Evolutionary conservation across 306 rosid genomes (phyloP).

Genomic region (Cyclanthera cordifolia): DNA sequence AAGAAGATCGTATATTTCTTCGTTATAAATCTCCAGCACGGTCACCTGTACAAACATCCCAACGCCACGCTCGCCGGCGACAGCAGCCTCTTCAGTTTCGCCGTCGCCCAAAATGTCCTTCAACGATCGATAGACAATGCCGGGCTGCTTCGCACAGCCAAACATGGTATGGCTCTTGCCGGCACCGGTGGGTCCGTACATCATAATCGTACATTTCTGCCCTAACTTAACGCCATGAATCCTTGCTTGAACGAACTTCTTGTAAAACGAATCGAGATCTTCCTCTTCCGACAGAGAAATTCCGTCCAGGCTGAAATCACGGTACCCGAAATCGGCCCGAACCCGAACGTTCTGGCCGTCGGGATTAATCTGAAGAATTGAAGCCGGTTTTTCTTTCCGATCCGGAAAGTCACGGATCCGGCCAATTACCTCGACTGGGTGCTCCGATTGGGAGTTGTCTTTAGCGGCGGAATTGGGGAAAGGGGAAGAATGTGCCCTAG

Average conservation of each 20-base stretch:
- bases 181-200: slow-evolving; percentile 97
- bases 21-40: slow-evolving; percentile 90
- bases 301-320: slow-evolving; percentile 91
- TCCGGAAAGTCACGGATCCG: slow-evolving; percentile 86
- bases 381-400: slow-evolving; percentile 53
- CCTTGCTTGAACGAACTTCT: slow-evolving; percentile 68
- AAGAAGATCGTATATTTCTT: slow-evolving; percentile 85
- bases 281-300: slow-evolving; percentile 79
- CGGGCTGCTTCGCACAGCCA: slow-evolving; percentile 74
- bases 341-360: slow-evolving; percentile 48
- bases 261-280: slow-evolving; percentile 53
- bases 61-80: slow-evolving; percentile 20
- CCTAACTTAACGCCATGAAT: slow-evolving; percentile 63
- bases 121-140: slow-evolving; percentile 76
- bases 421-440: slow-evolving; percentile 82
- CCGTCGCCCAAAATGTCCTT: slow-evolving; percentile 72
- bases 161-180: slow-evolving; percentile 98
- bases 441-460: slow-evolving; percentile 48
- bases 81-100: slow-evolving; percentile 18
- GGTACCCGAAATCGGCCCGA: slow-evolving; percentile 81
- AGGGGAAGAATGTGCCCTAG: slow-evolving; percentile 45
- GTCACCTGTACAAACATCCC: slow-evolving; percentile 85
- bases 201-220: slow-evolving; percentile 89
- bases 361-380: slow-evolving; percentile 48
- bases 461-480: slow-evolving; percentile 36